These are phyloP conservation scores for Trametes versicolor DNA, from an alignment of 1,284 basidiomycete genomes.

Conservation along the genomic window DNA sequence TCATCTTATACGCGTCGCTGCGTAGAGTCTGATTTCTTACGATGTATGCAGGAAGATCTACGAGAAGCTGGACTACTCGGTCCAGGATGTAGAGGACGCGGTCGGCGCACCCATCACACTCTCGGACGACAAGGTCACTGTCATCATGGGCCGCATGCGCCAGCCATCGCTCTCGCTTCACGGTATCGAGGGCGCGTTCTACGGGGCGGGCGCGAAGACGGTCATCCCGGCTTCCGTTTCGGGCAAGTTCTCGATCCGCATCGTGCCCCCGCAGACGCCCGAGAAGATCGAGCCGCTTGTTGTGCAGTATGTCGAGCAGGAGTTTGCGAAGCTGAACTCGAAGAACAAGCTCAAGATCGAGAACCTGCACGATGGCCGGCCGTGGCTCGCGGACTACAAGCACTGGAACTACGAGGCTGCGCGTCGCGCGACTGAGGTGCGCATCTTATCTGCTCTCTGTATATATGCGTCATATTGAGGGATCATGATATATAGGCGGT, in stretches of 20 bases:
- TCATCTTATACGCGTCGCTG: background rate
- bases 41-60: conserved; percentile 63
- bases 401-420: conserved; percentile 99
- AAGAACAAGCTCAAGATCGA: conserved; percentile 84
- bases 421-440: conserved; percentile 80
- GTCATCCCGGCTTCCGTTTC: conserved; percentile 93
- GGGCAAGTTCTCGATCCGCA: conserved; percentile 94
- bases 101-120: conserved; percentile 85
- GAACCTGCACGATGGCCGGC: conserved; percentile 84
- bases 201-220: conserved; percentile 89
- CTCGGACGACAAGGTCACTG: conserved; percentile 82
- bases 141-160: conserved; percentile 92
- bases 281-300: conserved; percentile 80
- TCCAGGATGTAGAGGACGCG: conserved; percentile 82
- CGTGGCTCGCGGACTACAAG: conserved; percentile 85
- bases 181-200: conserved; percentile 98
- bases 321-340: conserved; percentile 85
- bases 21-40: background rate
- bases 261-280: conserved; percentile 92
- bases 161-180: conserved; percentile 92
- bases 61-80: conserved; percentile 78
- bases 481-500: conserved; percentile 30
- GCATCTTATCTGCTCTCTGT: background rate
- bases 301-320: conserved; percentile 73
- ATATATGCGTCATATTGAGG: background rate